Evolutionary conservation across 345 rosid genomes (phyloP).

Genomic region (Balakata baccata): DNA sequence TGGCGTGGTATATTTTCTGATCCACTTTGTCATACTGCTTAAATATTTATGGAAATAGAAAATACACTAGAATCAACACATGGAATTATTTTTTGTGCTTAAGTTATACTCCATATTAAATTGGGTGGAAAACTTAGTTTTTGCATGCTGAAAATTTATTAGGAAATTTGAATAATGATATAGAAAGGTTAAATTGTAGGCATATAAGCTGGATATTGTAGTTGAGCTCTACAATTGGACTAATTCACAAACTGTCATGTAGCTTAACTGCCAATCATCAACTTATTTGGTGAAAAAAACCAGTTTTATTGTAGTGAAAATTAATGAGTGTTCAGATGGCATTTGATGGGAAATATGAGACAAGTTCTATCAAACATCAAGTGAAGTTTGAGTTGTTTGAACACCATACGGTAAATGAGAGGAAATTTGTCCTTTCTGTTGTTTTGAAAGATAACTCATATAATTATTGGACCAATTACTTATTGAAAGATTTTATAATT

Average conservation of each 20-base stretch:
- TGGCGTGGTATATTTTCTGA: constrained; percentile 1
- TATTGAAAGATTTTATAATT: background rate
- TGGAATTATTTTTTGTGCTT: background rate
- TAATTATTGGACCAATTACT: background rate
- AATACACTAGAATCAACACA: background rate
- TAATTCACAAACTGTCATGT: background rate
- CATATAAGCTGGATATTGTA: background rate
- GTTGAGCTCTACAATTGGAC: background rate
- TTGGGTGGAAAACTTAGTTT: background rate
- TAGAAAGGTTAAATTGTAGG: constrained; percentile 1
- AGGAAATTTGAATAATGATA: background rate
- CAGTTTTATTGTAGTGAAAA: background rate
- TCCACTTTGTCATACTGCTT: background rate
- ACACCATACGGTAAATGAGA: background rate
- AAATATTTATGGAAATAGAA: background rate
- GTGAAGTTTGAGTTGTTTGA: background rate
- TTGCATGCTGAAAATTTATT: background rate
- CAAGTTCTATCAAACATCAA: background rate
- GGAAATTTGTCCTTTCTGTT: background rate
- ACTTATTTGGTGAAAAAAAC: background rate
- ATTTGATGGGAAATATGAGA: background rate
- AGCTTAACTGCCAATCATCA: background rate
- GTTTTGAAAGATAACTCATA: background rate
- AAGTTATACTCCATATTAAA: background rate
- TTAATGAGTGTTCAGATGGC: background rate